These are phyloP conservation scores for Pichia cactophila DNA, from an alignment of 1,139 yeast genomes.

Conservation along the genomic window DNA sequence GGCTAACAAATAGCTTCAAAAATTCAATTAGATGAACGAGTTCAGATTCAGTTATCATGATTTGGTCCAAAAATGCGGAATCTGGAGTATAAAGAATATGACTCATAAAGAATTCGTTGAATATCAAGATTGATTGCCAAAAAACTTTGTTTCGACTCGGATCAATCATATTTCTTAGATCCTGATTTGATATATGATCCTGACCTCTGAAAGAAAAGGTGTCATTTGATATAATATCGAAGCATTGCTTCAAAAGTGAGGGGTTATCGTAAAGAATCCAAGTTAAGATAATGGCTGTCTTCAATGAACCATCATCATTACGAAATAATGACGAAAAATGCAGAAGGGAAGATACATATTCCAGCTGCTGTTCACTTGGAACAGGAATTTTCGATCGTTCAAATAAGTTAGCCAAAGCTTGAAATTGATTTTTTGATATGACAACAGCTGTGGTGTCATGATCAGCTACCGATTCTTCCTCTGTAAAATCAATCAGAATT, in stretches of 20 bases:
- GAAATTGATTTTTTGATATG: neutral
- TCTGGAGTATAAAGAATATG: conserved; percentile 6
- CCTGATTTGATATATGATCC: neutral
- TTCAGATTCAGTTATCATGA: conserved; percentile 35
- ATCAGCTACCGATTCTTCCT: neutral
- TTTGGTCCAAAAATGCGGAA: conserved; percentile 2
- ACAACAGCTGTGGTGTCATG: neutral
- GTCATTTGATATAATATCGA: neutral
- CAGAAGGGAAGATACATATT: conserved; percentile 3
- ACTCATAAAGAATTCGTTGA: conserved; percentile 7
- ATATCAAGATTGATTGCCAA: conserved; percentile 5
- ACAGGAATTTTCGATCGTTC: neutral
- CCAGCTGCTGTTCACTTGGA: neutral
- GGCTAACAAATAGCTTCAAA: conserved; percentile 47
- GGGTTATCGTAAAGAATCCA: conserved; percentile 8
- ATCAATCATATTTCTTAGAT: neutral
- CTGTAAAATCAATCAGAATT: neutral
- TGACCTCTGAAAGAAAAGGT: neutral
- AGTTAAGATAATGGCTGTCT: conserved; percentile 2
- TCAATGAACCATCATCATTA: conserved; percentile 1
- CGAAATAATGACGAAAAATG: conserved; percentile 1
- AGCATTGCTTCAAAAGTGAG: neutral
- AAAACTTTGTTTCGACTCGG: neutral
- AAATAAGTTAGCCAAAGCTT: neutral
- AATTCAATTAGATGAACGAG: conserved; percentile 41